Evolutionary conservation across 2,329 filamentous ascomycete species (phyloP), one percentile per base, ranked within the genome.

Genomic region (Eutypella sp.): DNA sequence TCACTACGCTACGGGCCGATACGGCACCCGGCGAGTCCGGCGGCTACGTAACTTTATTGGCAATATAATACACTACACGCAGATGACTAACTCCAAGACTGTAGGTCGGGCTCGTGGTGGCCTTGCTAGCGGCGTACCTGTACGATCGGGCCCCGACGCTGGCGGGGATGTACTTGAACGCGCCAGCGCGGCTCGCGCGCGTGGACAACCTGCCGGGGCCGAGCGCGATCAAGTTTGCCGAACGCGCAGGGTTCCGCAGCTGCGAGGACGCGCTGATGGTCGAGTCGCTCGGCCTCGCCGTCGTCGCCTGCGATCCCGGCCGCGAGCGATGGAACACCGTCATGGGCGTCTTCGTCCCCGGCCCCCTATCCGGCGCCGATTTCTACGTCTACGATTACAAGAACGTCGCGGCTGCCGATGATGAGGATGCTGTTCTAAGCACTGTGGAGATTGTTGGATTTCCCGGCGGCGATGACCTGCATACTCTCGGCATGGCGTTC

Each of bases 371-470:
- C 1, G 53, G 48, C 11, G 67, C 59, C 15, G 50, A 57, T 3
- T 48, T 73, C 4, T 72, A 66, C 49, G 47, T 61, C 4, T 72
- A 67, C 46, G 57, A 68, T 42, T 72, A 72, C 47, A 56, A 55
- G 6, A 33, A 11, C 13, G 13, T 33, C 16, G 11, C 29, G 13
- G 29, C 13, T 33, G 29, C 5, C 13, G 5, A 33, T 15, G 29
- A 33, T 33, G 13, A 33, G 1, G 49, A 56, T 22, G 34, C 58
- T 1, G 48, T 65, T 15, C 54, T 42, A 22, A 50, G 50, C 16
- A 33, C 29, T 15, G 41, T 65, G 5, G 43, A 59, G 10, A 51
- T 65, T 4, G 41, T 55, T 22, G 52, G 54, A 10, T 63, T 59
- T 36, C 42, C 54, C 4, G 43, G 44, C 6, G 44, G 48, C 13